phyloP scores from a whole-genome alignment of 345 rosid genomes.

The Eucalyptus coolabah region DNA sequence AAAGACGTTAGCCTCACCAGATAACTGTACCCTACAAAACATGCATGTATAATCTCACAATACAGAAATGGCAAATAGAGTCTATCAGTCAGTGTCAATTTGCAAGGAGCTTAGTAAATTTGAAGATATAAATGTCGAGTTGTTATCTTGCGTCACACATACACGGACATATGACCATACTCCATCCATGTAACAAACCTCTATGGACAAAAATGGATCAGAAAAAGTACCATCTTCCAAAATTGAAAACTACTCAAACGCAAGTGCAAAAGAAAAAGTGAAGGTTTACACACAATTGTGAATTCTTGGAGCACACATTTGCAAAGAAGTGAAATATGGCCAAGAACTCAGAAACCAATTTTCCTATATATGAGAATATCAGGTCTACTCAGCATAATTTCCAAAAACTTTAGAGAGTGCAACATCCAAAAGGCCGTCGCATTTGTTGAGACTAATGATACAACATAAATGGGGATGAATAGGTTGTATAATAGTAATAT shows the following conservation, averaged over 20 bases:
- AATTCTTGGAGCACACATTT: neutral
- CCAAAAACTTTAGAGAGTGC: neutral
- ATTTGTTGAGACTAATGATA: neutral
- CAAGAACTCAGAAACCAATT: neutral
- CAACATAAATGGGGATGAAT: no score
- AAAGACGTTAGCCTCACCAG: neutral
- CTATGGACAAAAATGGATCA: neutral
- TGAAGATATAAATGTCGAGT: neutral
- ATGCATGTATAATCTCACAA: neutral
- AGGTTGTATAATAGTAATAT: no score
- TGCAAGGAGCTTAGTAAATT: neutral
- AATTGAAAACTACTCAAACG: neutral
- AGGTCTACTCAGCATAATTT: neutral
- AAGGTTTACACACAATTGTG: neutral
- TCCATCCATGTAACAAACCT: neutral
- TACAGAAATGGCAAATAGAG: accelerated
- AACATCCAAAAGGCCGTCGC: neutral
- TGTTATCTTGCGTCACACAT: neutral
- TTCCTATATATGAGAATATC: neutral
- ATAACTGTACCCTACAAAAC: accelerated
- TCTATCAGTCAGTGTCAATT: neutral
- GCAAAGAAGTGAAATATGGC: neutral
- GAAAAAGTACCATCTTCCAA: neutral
- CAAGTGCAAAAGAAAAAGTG: neutral
- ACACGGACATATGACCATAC: neutral